Evolutionary conservation across 495 filamentous ascomycete species (phyloP).

Genomic region (Acidiella bohemica): DNA sequence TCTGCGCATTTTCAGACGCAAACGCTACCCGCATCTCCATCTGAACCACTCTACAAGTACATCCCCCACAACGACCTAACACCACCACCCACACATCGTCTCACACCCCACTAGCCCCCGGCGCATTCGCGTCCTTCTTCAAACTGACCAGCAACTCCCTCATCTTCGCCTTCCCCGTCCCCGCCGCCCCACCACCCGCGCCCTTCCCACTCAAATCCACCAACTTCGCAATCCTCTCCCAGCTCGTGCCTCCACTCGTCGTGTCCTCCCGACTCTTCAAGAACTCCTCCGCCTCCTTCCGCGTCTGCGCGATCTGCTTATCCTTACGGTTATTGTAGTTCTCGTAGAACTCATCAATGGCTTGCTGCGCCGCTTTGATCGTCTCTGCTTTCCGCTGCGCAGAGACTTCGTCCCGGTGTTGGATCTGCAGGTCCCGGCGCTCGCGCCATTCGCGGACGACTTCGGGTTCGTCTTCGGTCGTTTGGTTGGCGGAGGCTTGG

Average conservation of each 20-base stretch:
- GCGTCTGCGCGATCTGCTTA: conserved; percentile 71
- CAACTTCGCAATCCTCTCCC: conserved; percentile 94
- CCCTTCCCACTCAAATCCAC: conserved; percentile 95
- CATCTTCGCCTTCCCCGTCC: conserved; percentile 88
- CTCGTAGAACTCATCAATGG: conserved; percentile 98
- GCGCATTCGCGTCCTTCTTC: conserved; percentile 87
- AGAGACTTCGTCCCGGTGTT: conserved; percentile 65
- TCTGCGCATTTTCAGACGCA: no score
- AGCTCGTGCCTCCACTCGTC: conserved; percentile 84
- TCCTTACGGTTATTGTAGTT: conserved; percentile 97
- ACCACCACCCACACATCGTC: conserved; percentile 27
- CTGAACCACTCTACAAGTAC: no score
- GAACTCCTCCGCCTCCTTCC: conserved; percentile 89
- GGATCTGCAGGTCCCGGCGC: conserved; percentile 61
- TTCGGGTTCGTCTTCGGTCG: conserved; percentile 64
- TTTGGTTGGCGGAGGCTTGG: conserved; percentile 36
- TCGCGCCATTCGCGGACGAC: conserved; percentile 87
- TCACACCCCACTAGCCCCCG: no score
- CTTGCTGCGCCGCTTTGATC: conserved; percentile 67
- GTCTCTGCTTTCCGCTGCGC: conserved; percentile 66
- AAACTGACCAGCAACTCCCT: conserved; percentile 79
- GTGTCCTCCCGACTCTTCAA: conserved; percentile 79
- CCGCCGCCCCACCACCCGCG: conserved; percentile 64
- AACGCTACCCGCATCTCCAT: no score
- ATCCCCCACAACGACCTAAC: not conserved